A percentile compares a stretch with the other conserved stretches of the same genome.
phyloP scores from a whole-genome alignment of 2,329 filamentous ascomycete species.

The Ceratocystis ficicola region DNA sequence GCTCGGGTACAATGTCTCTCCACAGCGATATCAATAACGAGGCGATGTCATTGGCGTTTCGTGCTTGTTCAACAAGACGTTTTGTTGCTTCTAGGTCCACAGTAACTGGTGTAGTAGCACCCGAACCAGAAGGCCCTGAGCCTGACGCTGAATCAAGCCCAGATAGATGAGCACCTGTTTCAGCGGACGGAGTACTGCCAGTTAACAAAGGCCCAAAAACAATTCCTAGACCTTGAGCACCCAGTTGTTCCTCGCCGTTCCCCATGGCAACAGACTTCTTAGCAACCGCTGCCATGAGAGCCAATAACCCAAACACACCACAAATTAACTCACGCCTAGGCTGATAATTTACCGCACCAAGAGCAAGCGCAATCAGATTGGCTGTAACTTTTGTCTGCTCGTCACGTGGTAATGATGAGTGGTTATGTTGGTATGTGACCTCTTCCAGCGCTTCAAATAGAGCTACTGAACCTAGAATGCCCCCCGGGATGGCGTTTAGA shows the following conservation, averaged over 20 bases:
- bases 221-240: constrained; percentile 56
- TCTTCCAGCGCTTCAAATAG: constrained; percentile 49
- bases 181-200: constrained; percentile 28
- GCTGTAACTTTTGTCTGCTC: constrained; percentile 47
- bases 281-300: constrained; percentile 46
- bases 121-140: not conserved
- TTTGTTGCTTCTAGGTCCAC: constrained; percentile 16
- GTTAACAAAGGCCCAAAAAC: constrained; percentile 54
- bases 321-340: constrained; percentile 53
- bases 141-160: not conserved
- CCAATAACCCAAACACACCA: constrained; percentile 53
- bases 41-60: constrained; percentile 45
- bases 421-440: constrained; percentile 28
- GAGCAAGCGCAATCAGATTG: constrained; percentile 51
- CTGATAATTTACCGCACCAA: constrained; percentile 46
- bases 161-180: not conserved
- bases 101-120: not conserved
- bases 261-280: constrained; percentile 35
- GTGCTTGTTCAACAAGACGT: constrained; percentile 40
- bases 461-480: constrained; percentile 50
- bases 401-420: constrained; percentile 40
- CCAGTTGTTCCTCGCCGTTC: constrained; percentile 19
- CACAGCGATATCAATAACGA: constrained; percentile 57
- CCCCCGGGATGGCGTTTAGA: constrained; percentile 50
- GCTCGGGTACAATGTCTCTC: constrained; percentile 35